phyloP scores from a whole-genome alignment of 768 basidiomycete species.

The Suillus sp. region DNA sequence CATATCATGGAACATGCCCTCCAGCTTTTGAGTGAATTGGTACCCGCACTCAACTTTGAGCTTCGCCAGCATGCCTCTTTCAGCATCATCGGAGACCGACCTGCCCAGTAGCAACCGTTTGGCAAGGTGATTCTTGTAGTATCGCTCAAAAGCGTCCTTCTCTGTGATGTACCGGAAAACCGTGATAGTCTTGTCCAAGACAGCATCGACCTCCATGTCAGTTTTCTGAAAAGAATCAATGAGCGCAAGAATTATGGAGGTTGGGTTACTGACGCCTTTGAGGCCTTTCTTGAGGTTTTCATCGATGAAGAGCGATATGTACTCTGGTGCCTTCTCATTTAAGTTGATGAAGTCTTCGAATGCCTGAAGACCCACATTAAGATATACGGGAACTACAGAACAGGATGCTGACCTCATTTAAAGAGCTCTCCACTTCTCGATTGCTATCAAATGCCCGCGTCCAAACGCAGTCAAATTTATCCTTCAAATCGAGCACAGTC shows the following conservation, averaged over 20 bases:
- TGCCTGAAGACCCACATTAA: conserved; percentile 54
- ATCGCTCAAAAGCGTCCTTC: conserved; percentile 97
- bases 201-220: conserved; percentile 84
- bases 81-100: conserved; percentile 96
- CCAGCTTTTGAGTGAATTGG: conserved; percentile 96
- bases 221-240: conserved; percentile 61
- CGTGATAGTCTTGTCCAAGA: conserved; percentile 94
- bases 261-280: conserved; percentile 70
- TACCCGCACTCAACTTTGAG: conserved; percentile 95
- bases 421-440: conserved; percentile 72
- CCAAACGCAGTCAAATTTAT: conserved; percentile 84
- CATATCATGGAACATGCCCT: conserved; percentile 99
- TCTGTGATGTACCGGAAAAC: conserved; percentile 93
- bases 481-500: conserved; percentile 87
- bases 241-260: conserved; percentile 10
- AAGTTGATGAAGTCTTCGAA: conserved; percentile 90
- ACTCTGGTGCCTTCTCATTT: conserved; percentile 88
- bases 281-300: conserved; percentile 94
- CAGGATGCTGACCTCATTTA: conserved; percentile 71
- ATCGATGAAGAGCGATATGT: conserved; percentile 95
- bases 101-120: conserved; percentile 85
- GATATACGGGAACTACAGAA: not conserved
- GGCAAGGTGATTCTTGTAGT: conserved; percentile 95
- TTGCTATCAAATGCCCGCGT: conserved; percentile 69
- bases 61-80: conserved; percentile 95